A percentile compares a stretch with the other conserved stretches of the same genome.
These are phyloP conservation scores for Sugiyamaella pinicola DNA, from an alignment of 1,139 yeast species.

Conservation along the genomic window DNA sequence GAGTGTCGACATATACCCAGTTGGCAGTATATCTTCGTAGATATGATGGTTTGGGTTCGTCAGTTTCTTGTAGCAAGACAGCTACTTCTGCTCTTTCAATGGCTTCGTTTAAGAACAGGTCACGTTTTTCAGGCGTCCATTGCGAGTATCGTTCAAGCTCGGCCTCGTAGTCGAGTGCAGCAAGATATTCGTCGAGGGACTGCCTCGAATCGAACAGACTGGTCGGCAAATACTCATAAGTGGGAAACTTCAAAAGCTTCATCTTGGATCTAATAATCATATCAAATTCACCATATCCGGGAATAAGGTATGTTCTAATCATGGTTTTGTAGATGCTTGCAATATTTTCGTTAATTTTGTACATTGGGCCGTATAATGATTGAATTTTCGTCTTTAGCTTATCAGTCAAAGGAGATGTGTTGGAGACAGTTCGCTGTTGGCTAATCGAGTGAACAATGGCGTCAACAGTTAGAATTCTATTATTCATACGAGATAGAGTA, in stretches of 20 bases:
- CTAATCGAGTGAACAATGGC: conserved; percentile 5
- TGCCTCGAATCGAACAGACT: conserved; percentile 25
- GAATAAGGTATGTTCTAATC: conserved; percentile 22
- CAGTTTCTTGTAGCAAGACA: conserved; percentile 6
- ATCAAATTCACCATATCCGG: conserved; percentile 26
- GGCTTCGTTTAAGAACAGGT: conserved; percentile 1
- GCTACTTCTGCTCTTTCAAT: conserved; percentile 19
- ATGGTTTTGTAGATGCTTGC: conserved; percentile 19
- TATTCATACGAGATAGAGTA: conserved; percentile 10
- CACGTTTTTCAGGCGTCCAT: conserved; percentile 20
- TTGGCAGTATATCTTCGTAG: conserved; percentile 19
- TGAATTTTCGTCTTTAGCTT: conserved; percentile 15
- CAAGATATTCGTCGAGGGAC: conserved; percentile 24
- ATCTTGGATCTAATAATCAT: conserved; percentile 25
- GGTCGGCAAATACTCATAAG: conserved; percentile 20
- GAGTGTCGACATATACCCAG: conserved; percentile 22
- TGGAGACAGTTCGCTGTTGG: conserved; percentile 16
- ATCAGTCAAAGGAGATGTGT: conserved; percentile 9
- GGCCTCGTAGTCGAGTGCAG: conserved; percentile 19
- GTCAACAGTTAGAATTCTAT: conserved; percentile 1
- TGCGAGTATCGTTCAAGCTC: conserved; percentile 20
- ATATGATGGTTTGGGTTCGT: conserved; percentile 1
- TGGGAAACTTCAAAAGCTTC: conserved; percentile 25
- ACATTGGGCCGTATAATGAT: conserved; percentile 19
- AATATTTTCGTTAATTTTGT: conserved; percentile 18